Percentiles rank a stretch among this genome's conserved stretches.
phyloP scores from a whole-genome alignment of 345 rosid species.

The Rhodamnia argentea region DNA sequence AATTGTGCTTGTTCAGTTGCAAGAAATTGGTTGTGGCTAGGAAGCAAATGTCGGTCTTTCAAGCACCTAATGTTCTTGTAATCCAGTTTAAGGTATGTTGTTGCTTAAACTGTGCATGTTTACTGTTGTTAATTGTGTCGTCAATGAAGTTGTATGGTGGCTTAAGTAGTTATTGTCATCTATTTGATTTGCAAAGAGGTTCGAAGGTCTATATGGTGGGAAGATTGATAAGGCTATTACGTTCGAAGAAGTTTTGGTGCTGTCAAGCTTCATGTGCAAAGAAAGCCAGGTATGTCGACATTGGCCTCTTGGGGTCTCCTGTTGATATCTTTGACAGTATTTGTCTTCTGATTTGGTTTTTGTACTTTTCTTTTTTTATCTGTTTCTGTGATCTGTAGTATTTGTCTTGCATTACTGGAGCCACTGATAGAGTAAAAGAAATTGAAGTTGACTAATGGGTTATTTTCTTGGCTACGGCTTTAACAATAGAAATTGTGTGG shows the following conservation, averaged over 20 bases:
- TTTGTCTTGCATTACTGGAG: not conserved
- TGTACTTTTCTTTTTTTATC: not conserved
- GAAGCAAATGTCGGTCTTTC: constrained; percentile 90
- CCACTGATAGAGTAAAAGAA: not conserved
- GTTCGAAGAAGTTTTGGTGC: constrained; percentile 72
- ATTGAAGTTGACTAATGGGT: not conserved
- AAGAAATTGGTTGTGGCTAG: constrained; percentile 88
- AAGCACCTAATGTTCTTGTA: constrained; percentile 89
- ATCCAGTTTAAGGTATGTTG: constrained; percentile 78
- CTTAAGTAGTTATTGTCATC: not conserved
- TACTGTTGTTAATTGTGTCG: not conserved
- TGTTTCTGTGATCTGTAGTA: not conserved
- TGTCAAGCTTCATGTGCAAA: constrained; percentile 83
- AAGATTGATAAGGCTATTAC: constrained; percentile 77
- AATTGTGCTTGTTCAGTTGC: constrained; percentile 54
- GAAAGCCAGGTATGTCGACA: constrained; percentile 56
- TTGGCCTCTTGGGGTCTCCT: not conserved
- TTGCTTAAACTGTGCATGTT: not conserved
- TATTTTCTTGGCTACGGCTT: not conserved
- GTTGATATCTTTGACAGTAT: not conserved
- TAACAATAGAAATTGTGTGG: not conserved
- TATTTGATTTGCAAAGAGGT: constrained; percentile 48
- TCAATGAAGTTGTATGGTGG: not conserved
- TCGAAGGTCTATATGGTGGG: constrained; percentile 76
- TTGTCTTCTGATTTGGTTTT: not conserved